These are phyloP conservation scores for Leucocoprinus sp. DNA, from an alignment of 768 basidiomycete species.

Conservation along the genomic window DNA sequence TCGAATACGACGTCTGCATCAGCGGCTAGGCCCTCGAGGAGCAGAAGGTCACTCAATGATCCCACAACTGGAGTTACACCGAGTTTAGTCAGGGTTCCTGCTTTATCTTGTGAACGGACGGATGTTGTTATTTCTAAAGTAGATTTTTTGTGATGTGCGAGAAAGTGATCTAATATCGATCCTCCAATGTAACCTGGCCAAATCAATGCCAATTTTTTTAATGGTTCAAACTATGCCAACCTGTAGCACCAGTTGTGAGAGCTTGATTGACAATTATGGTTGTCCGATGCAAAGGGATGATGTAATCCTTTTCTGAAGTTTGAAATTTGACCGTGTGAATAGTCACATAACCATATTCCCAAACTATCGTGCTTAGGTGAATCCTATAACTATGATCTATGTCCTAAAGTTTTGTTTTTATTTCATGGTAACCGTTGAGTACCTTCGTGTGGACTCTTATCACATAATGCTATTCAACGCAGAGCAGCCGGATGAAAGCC, in stretches of 20 bases:
- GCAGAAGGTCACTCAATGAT: slow-evolving; percentile 32
- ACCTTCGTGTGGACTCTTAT: background rate
- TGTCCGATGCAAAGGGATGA: too few species aligned
- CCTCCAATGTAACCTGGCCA: slow-evolving; percentile 43
- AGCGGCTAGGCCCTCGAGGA: slow-evolving; percentile 36
- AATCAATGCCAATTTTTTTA: too few species aligned
- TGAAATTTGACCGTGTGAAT: too few species aligned
- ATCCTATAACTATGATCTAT: too few species aligned
- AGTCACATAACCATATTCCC: too few species aligned
- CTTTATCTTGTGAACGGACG: slow-evolving; percentile 38
- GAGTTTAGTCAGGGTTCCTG: slow-evolving; percentile 28
- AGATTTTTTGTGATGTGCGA: slow-evolving; percentile 25
- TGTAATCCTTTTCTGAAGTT: too few species aligned
- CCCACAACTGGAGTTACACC: slow-evolving; percentile 34
- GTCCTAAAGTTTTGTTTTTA: too few species aligned
- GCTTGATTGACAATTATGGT: slow-evolving; percentile 15
- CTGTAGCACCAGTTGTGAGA: slow-evolving; percentile 35
- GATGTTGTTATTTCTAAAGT: slow-evolving; percentile 34
- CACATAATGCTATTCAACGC: background rate
- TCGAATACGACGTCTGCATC: slow-evolving; percentile 37
- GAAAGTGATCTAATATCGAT: slow-evolving; percentile 32
- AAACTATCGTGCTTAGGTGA: too few species aligned
- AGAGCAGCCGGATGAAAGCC: too few species aligned
- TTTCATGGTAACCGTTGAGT: too few species aligned
- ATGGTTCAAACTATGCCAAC: too few species aligned